phyloP scores from a whole-genome alignment of 75 land plant genomes.

The Picea glauca region DNA sequence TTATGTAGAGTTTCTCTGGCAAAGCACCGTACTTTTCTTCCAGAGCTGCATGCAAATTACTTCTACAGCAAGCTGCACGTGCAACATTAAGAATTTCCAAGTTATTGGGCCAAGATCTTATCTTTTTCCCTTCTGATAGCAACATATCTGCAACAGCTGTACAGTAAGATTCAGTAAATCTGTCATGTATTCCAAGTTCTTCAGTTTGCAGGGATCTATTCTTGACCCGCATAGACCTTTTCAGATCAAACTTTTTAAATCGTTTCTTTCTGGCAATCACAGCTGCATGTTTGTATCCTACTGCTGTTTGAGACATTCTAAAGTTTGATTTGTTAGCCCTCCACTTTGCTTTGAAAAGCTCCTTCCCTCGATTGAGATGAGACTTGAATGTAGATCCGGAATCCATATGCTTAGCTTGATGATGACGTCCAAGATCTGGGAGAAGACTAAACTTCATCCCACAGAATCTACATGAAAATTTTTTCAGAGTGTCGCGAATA shows the following conservation, averaged over 20 bases:
- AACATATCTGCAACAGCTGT: slow-evolving; percentile 42
- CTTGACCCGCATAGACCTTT: not conserved
- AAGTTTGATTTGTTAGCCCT: slow-evolving; percentile 25
- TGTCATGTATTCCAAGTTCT: slow-evolving; percentile 24
- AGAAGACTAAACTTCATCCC: slow-evolving; percentile 75
- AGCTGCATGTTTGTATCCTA: slow-evolving; percentile 7
- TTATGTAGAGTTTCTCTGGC: slow-evolving; percentile 53
- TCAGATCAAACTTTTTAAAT: not conserved
- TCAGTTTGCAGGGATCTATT: slow-evolving; percentile 1
- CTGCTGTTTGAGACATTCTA: slow-evolving; percentile 16
- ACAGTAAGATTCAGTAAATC: slow-evolving; percentile 32
- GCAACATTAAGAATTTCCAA: slow-evolving; percentile 68
- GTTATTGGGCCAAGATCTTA: slow-evolving; percentile 53
- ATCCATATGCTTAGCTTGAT: slow-evolving; percentile 88
- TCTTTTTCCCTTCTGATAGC: slow-evolving; percentile 33
- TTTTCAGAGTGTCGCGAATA: slow-evolving; percentile 22
- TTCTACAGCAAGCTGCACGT: slow-evolving; percentile 67
- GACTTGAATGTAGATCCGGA: slow-evolving; percentile 22
- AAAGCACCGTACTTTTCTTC: slow-evolving; percentile 59
- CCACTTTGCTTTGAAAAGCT: not conserved
- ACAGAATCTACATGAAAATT: slow-evolving; percentile 72
- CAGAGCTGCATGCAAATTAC: slow-evolving; percentile 38
- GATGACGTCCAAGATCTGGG: slow-evolving; percentile 98
- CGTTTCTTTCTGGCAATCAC: slow-evolving; percentile 6
- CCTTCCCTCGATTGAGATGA: slow-evolving; percentile 25